These are phyloP conservation scores for Agarophyton chilense DNA, from an alignment of 23 red algal genomes.

Conservation along the genomic window DNA sequence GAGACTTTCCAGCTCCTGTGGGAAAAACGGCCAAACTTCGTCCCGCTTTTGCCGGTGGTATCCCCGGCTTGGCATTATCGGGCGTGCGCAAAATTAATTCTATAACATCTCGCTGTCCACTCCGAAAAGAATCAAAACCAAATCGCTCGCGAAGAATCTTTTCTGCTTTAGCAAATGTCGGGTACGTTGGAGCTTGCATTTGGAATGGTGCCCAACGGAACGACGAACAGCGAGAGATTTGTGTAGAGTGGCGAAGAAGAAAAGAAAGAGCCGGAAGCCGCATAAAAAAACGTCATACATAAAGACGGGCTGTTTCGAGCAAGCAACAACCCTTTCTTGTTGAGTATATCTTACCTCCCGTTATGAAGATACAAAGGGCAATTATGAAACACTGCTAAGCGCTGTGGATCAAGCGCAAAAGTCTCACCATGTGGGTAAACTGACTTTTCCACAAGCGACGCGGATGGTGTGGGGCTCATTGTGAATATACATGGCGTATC, in stretches of 20 bases:
- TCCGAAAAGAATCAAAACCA: slow-evolving; percentile 53
- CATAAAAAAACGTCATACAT: background rate
- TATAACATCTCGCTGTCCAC: slow-evolving; percentile 54
- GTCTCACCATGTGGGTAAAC: too few relatives aligned
- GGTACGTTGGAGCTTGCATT: background rate
- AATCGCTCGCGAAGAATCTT: slow-evolving; percentile 40
- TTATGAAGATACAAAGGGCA: too few relatives aligned
- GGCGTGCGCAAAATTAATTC: slow-evolving; percentile 20
- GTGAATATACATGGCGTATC: too few relatives aligned
- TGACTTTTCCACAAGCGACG: too few relatives aligned
- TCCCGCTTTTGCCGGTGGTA: slow-evolving; percentile 1
- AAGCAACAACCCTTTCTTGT: too few relatives aligned
- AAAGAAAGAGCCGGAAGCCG: background rate
- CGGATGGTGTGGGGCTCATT: too few relatives aligned
- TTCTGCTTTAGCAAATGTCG: slow-evolving; percentile 32
- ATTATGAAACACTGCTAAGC: too few relatives aligned
- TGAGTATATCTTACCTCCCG: too few relatives aligned
- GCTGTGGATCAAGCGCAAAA: too few relatives aligned
- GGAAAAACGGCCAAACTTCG: slow-evolving; percentile 82
- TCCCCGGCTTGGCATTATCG: background rate
- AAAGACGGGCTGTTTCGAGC: background rate
- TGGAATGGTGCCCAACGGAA: background rate
- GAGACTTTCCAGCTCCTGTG: slow-evolving; percentile 93
- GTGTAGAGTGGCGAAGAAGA: background rate
- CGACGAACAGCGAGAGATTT: background rate